Conservation (phyloP, 495 filamentous ascomycete species). For the Penicillium lividum region DNA sequence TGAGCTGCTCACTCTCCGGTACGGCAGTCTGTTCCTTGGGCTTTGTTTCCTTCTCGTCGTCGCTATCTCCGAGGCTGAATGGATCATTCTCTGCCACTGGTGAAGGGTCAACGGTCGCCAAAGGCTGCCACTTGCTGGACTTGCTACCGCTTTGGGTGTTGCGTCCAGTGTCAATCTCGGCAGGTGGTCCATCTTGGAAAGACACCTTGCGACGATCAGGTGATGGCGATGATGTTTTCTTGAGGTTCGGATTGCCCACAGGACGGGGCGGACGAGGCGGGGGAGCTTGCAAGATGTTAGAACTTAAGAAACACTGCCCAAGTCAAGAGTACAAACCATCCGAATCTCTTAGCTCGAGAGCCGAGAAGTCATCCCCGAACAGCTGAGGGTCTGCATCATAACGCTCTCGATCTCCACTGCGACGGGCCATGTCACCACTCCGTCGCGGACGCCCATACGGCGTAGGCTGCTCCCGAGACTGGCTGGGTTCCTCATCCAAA, state of each 20-base stretch:
- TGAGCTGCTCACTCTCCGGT: constrained; percentile 69
- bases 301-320: background rate
- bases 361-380: constrained; percentile 86
- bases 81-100: constrained; percentile 92
- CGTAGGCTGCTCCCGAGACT: constrained; percentile 44
- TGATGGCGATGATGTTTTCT: constrained; percentile 66
- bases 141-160: constrained; percentile 56
- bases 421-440: constrained; percentile 59
- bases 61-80: constrained; percentile 93
- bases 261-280: constrained; percentile 59
- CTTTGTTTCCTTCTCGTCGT: constrained; percentile 86
- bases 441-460: constrained; percentile 47
- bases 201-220: constrained; percentile 72
- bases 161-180: constrained; percentile 81
- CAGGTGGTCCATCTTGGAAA: constrained; percentile 70
- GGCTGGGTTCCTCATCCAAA: constrained; percentile 53
- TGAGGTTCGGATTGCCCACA: constrained; percentile 76
- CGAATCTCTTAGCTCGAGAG: constrained; percentile 77
- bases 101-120: constrained; percentile 82
- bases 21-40: constrained; percentile 59
- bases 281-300: constrained; percentile 41
- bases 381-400: constrained; percentile 97
- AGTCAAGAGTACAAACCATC: constrained; percentile 53
- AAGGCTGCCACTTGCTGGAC: constrained; percentile 93
- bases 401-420: constrained; percentile 79